phyloP scores from a whole-genome alignment of 345 rosid species.

The Eucalyptus guilfoylei region DNA sequence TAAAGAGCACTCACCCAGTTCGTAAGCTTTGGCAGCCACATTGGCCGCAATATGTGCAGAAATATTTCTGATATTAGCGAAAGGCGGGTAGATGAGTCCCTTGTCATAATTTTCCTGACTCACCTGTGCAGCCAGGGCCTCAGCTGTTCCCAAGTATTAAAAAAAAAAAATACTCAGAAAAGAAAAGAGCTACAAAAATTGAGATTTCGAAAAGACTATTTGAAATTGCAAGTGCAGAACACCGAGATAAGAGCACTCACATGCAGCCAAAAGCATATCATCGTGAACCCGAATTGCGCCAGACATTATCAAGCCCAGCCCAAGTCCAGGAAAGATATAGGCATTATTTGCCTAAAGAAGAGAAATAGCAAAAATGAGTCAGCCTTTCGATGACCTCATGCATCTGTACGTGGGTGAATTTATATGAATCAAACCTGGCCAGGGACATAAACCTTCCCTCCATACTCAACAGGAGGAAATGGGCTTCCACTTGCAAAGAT shows the following conservation, averaged over 20 bases:
- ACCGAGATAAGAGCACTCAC: slow-evolving; percentile 18
- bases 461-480: slow-evolving; percentile 60
- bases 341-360: slow-evolving; percentile 74
- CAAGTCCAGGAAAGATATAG: slow-evolving; percentile 93
- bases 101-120: slow-evolving; percentile 67
- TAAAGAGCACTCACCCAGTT: slow-evolving; percentile 50
- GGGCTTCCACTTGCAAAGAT: slow-evolving; percentile 98
- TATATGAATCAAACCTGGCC: slow-evolving; percentile 51
- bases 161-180: neutral
- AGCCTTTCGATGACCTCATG: neutral
- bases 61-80: slow-evolving; percentile 76
- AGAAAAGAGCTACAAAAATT: neutral
- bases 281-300: slow-evolving; percentile 94
- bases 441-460: slow-evolving; percentile 52
- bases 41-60: slow-evolving; percentile 87
- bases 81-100: slow-evolving; percentile 85
- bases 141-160: slow-evolving; percentile 29
- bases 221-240: neutral
- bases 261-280: slow-evolving; percentile 89
- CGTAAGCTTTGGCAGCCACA: slow-evolving; percentile 88
- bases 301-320: slow-evolving; percentile 89
- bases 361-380: neutral
- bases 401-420: neutral
- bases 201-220: neutral
- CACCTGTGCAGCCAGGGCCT: slow-evolving; percentile 81